Evolutionary conservation across 2,329 filamentous ascomycete genomes (phyloP), one percentile per base, ranked within the genome.

Genomic region (Penicillium sp.): DNA sequence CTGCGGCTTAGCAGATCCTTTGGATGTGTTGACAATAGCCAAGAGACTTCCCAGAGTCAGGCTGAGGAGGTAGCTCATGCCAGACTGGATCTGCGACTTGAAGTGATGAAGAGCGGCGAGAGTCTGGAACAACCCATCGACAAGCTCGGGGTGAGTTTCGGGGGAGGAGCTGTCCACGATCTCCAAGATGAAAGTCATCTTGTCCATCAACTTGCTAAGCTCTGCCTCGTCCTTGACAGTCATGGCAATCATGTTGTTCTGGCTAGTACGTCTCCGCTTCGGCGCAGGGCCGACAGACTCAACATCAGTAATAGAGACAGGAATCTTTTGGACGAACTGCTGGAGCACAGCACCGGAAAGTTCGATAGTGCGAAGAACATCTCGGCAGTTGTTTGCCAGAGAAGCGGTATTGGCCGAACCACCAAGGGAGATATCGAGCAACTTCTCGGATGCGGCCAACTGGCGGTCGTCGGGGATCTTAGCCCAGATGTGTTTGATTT

Each of bases 101-200:
- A 94, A 89, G 59, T 91, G 88, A 66, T 96, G 92, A 25, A 99
- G 82, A 68, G 96, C 90, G 5, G 88, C 87, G n/a, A 99, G 83
- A 0, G 90, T 84, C 55, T 88, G 87, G 76, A 97, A 99, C 4
- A 99, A 80, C 29, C 85, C 86, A 58, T 87, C 86, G 6, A 96
- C 81, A 39, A 99, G 80, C 67, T 90, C 85, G 0, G 90, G 76
- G 70, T 96, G 89, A 31, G 85, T 82, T 55, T 86, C 87, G 0
- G 91, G 89, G 45, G 86, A 83, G 3, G 92, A 93, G 48, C 84
- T 85, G 70, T 97, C 92, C 16, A 97, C 84, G 27, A 97, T 78
- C 72, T 97, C 92, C 38, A 97, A 80, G 11, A 97, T 90, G 68
- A 96, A 87, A 0, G 92, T 96, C 53, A 93, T 84, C 65, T 88